Percentiles rank a stretch among this genome's conserved stretches.
Evolutionary conservation across 2,329 filamentous ascomycete genomes (phyloP).

Genomic region (Didymella keratinophila): DNA sequence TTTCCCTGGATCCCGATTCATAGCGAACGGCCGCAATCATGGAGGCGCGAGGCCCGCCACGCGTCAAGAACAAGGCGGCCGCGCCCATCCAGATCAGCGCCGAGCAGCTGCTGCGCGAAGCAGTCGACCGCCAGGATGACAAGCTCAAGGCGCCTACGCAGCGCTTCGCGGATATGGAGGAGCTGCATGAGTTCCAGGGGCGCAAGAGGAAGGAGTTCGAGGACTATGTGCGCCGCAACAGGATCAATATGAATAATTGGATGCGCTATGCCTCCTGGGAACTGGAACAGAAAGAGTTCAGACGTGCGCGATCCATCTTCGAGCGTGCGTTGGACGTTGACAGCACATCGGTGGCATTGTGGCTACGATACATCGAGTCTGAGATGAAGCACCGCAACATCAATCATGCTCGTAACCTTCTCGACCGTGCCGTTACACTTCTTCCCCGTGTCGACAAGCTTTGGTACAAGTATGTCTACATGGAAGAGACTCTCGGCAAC

Average conservation of each 20-base stretch:
- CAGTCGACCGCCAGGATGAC: conserved; percentile 93
- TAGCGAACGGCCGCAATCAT: conserved; percentile 61
- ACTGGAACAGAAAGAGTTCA: conserved; percentile 96
- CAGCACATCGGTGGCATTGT: conserved; percentile 82
- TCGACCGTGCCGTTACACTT: conserved; percentile 93
- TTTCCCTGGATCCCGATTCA: neutral
- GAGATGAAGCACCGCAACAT: conserved; percentile 84
- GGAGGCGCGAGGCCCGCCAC: conserved; percentile 90
- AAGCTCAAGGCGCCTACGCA: conserved; percentile 89
- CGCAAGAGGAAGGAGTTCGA: conserved; percentile 97
- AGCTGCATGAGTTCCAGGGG: conserved; percentile 96
- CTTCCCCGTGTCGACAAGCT: conserved; percentile 92
- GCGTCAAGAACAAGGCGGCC: conserved; percentile 98
- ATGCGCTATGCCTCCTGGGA: conserved; percentile 98
- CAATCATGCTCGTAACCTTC: conserved; percentile 92
- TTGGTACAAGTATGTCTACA: conserved; percentile 99
- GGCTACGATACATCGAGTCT: conserved; percentile 92
- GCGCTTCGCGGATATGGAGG: conserved; percentile 94
- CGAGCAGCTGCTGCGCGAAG: conserved; percentile 95
- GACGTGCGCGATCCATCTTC: conserved; percentile 89
- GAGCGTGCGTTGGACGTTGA: conserved; percentile 94
- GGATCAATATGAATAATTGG: conserved; percentile 98
- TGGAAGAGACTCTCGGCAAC: conserved; percentile 97
- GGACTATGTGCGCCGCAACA: conserved; percentile 94
- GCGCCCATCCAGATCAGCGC: conserved; percentile 86